Percentiles rank a stretch among this genome's conserved stretches.
Evolutionary conservation across 2,329 filamentous ascomycete genomes (phyloP).

Genomic region (Verticillium dahliae): DNA sequence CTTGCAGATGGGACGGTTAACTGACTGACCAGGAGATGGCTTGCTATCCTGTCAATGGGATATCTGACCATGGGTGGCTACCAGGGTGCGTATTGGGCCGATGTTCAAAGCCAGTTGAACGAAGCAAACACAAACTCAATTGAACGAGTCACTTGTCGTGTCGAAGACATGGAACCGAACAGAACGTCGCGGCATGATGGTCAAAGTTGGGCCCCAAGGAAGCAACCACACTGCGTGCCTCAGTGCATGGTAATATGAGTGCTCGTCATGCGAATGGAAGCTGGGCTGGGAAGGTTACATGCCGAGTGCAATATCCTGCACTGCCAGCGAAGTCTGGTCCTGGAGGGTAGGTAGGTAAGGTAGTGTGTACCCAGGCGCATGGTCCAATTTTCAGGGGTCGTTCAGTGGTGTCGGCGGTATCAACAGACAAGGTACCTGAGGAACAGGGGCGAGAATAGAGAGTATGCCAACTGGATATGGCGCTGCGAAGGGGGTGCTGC

Average conservation of each 20-base stretch:
- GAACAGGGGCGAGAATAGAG: neutral
- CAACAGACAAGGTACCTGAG: neutral
- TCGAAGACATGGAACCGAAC: neutral
- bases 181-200: neutral
- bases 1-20: slow-evolving; percentile 3
- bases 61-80: neutral
- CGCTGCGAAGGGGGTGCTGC: too few relatives aligned
- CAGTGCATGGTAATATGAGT: neutral
- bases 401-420: neutral
- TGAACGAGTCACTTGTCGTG: neutral
- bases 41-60: neutral
- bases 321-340: neutral
- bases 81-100: slow-evolving; percentile 1
- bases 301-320: neutral
- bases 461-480: neutral
- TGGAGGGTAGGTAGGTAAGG: neutral
- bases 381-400: neutral
- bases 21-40: neutral
- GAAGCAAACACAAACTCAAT: neutral
- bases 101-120: slow-evolving; percentile 2
- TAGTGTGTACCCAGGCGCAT: neutral
- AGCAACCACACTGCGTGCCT: slow-evolving; percentile 1
- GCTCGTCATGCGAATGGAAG: neutral
- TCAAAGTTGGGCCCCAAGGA: neutral
- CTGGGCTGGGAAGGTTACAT: neutral